phyloP scores from a whole-genome alignment of 768 basidiomycete species.

The Mycena chlorophos region DNA sequence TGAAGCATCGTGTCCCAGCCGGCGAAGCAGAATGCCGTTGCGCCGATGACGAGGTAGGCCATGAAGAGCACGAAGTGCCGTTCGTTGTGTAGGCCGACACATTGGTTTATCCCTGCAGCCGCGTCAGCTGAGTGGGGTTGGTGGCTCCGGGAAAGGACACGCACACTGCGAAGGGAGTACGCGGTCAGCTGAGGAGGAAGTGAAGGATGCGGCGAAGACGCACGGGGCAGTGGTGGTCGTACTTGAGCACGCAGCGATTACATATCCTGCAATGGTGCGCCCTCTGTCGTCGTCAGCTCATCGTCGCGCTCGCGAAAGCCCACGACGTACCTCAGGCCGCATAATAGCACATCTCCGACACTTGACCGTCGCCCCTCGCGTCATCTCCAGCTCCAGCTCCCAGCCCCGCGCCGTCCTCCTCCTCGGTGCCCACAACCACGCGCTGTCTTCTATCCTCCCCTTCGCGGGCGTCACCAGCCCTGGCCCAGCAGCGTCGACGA shows the following conservation, averaged over 20 bases:
- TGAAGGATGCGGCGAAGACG: constrained; percentile 37
- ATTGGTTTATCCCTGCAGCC: constrained; percentile 88
- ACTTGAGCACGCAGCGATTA: constrained; percentile 85
- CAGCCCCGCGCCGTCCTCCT: constrained; percentile 44
- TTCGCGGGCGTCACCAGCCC: too few relatives aligned
- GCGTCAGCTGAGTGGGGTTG: constrained; percentile 6
- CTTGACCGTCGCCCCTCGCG: constrained; percentile 53
- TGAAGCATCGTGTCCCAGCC: constrained; percentile 64
- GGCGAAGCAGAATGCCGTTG: constrained; percentile 54
- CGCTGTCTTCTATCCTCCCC: constrained; percentile 35
- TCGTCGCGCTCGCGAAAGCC: background rate
- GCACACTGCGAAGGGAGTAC: constrained; percentile 5
- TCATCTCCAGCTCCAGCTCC: constrained; percentile 54
- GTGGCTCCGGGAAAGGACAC: background rate
- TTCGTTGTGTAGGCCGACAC: constrained; percentile 94
- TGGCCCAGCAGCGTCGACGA: constrained; percentile 40
- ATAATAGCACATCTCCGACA: constrained; percentile 69
- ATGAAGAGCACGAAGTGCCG: constrained; percentile 96
- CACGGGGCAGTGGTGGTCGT: constrained; percentile 90
- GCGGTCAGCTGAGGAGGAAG: constrained; percentile 2
- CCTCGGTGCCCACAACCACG: constrained; percentile 58
- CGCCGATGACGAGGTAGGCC: constrained; percentile 75
- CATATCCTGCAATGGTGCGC: constrained; percentile 93
- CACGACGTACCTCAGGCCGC: constrained; percentile 63
- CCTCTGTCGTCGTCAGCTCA: constrained; percentile 50